A percentile compares a stretch with the other conserved stretches of the same genome.
phyloP scores from a whole-genome alignment of 257 asterid genomes.

The Ligustrum vulgare region DNA sequence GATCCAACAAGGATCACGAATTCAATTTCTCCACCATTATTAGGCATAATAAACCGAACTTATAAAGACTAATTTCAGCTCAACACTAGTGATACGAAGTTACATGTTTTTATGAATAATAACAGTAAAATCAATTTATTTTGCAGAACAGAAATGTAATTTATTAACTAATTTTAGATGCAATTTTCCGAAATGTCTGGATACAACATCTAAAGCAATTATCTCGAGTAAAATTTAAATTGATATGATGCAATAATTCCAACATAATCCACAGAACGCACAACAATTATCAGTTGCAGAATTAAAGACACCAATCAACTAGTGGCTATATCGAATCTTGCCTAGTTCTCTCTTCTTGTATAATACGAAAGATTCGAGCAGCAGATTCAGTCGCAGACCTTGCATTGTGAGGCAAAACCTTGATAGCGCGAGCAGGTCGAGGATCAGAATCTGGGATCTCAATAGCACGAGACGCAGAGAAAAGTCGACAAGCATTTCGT shows the following conservation, averaged over 20 bases:
- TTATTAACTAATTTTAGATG: neutral
- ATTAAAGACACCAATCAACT: neutral
- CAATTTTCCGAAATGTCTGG: neutral
- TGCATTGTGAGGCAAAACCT: slow-evolving; percentile 65
- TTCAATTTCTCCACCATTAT: neutral
- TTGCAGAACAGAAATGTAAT: neutral
- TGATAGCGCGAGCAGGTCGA: slow-evolving; percentile 36
- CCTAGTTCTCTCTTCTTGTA: slow-evolving; percentile 79
- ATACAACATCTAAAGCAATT: neutral
- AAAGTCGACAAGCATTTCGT: slow-evolving; percentile 46
- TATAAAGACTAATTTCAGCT: neutral
- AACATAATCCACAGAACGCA: neutral
- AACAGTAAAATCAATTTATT: neutral
- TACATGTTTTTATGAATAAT: neutral
- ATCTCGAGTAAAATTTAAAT: neutral
- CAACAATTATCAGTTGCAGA: neutral
- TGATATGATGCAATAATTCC: neutral
- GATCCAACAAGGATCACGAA: neutral
- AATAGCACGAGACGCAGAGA: slow-evolving; percentile 40
- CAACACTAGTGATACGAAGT: neutral
- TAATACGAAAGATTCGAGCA: slow-evolving; percentile 76
- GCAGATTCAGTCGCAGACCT: slow-evolving; percentile 75
- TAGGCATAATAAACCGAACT: neutral
- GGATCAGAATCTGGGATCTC: slow-evolving; percentile 22
- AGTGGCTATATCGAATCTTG: slow-evolving; percentile 20